These are phyloP conservation scores for Xylariaceae sp. DNA, from an alignment of 2,329 filamentous ascomycete species.

Conservation along the genomic window DNA sequence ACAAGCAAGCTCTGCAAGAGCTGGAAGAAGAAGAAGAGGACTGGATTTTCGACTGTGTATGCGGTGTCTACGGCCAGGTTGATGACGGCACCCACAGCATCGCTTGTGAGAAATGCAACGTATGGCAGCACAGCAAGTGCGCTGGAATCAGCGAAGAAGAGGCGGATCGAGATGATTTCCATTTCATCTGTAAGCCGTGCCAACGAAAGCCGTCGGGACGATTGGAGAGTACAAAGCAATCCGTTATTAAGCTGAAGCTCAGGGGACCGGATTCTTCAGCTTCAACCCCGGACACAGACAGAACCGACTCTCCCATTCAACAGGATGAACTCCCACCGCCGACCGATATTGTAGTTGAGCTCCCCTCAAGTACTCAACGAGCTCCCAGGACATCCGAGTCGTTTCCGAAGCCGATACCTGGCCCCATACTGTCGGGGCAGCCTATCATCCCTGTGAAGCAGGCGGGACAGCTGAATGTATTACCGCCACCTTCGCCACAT, in stretches of 20 bases:
- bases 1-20: conserved; percentile 66
- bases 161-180: conserved; percentile 78
- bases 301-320: conserved; percentile 13
- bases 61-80: conserved; percentile 82
- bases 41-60: conserved; percentile 94
- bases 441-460: conserved; percentile 21
- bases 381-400: conserved; percentile 5
- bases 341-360: conserved; percentile 12
- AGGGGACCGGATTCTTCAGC: conserved; percentile 22
- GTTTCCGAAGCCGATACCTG: conserved; percentile 11
- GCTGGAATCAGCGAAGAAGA: conserved; percentile 70
- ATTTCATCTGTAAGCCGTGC: conserved; percentile 78
- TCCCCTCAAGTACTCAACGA: conserved; percentile 11
- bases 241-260: conserved; percentile 48
- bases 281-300: conserved; percentile 16
- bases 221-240: conserved; percentile 51
- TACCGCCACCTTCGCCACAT: conserved; percentile 19
- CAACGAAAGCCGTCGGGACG: conserved; percentile 51
- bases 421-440: conserved; percentile 10
- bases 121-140: conserved; percentile 96
- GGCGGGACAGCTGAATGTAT: conserved; percentile 18
- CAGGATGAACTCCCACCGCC: conserved; percentile 6
- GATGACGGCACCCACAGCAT: conserved; percentile 93
- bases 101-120: conserved; percentile 85
- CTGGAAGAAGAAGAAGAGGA: conserved; percentile 65